These are phyloP conservation scores for Pichia sorboxylosa DNA, from an alignment of 1,139 yeast species.

Conservation along the genomic window DNA sequence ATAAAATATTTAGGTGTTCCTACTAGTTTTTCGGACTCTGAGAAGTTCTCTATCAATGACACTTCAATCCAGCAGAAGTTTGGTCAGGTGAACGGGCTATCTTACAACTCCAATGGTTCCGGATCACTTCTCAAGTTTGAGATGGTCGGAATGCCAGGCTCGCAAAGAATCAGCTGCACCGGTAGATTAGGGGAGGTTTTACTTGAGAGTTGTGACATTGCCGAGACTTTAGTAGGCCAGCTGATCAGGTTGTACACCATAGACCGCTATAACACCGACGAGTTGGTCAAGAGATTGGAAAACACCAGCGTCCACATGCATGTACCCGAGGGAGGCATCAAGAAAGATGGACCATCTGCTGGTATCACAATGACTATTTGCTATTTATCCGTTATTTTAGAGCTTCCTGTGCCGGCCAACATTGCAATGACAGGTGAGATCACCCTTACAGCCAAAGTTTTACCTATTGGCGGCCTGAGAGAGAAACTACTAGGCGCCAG, in stretches of 20 bases:
- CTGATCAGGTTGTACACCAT: slow-evolving; percentile 30
- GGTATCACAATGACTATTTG: slow-evolving; percentile 85
- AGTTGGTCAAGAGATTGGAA: slow-evolving; percentile 34
- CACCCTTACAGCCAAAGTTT: slow-evolving; percentile 71
- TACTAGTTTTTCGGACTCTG: slow-evolving; percentile 26
- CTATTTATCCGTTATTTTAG: slow-evolving; percentile 57
- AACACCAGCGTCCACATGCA: slow-evolving; percentile 65
- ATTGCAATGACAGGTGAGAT: slow-evolving; percentile 94
- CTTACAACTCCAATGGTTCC: slow-evolving; percentile 80
- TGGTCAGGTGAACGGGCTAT: slow-evolving; percentile 85
- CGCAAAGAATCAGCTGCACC: slow-evolving; percentile 30
- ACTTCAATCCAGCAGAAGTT: slow-evolving; percentile 30
- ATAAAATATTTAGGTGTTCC: slow-evolving; percentile 36
- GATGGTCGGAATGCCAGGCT: slow-evolving; percentile 53
- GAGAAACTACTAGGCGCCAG: slow-evolving; percentile 84
- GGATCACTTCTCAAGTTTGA: slow-evolving; percentile 80
- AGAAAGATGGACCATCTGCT: slow-evolving; percentile 91
- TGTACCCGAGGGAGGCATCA: slow-evolving; percentile 81
- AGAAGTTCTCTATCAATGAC: slow-evolving; percentile 22
- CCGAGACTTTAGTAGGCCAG: slow-evolving; percentile 61
- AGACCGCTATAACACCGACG: slow-evolving; percentile 13
- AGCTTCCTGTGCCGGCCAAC: slow-evolving; percentile 52
- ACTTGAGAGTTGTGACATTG: slow-evolving; percentile 73
- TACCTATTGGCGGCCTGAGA: slow-evolving; percentile 84
- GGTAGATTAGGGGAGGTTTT: slow-evolving; percentile 79